Evolutionary conservation across 1,284 basidiomycete genomes (phyloP), one percentile per base, ranked within the genome.

Genomic region (Rugosomyces carneus): DNA sequence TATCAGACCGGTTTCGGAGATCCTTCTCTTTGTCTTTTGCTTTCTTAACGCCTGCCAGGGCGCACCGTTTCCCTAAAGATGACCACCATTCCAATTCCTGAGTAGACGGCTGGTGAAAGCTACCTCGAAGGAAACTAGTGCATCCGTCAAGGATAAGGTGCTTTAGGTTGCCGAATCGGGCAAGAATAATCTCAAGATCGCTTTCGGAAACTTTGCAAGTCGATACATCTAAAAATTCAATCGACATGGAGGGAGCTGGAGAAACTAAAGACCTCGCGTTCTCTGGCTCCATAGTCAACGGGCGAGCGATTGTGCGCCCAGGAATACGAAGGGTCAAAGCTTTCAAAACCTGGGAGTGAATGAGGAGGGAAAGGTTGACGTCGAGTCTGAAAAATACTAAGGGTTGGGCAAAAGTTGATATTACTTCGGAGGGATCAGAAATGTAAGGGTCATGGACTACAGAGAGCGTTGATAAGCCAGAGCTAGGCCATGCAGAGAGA

Each of bases 371-470:
- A 16, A 73, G 49, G 44, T 79, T 57, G 2, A 72, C 61, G 36
- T 81, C 73, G 24, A 87, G 68, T 15, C 71, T 71, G 58, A 84
- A 84, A 65, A 88, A 87, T 3, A 86, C 82, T 41, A 88, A 63
- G 0, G 85, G 84, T 55, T 88, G 84, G 1, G 85, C 84, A 49
- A 88, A 88, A 51, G 65, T 42, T 37, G 59, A 59, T 32, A 48
- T 52, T 40, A 53, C 53, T 7, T 37, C 35, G 7, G 45, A 55
- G 45, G 49, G 42, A 52, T 46, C 59, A 54, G 67, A 57, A 31
- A 73, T 69, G 6, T 78, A 62, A 1, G 78, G 76, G 49, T 87
- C 84, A 60, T 88, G 84, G 8, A 83, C 67, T 39, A 87, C 75
- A 1, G 82, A 86, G 1, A 87, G 57, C 0, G 63, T 61, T 1